A percentile compares a stretch with the other conserved stretches of the same genome.
Evolutionary conservation across 306 rosid genomes (phyloP).

Genomic region (Pterocarpus macrocarpus): DNA sequence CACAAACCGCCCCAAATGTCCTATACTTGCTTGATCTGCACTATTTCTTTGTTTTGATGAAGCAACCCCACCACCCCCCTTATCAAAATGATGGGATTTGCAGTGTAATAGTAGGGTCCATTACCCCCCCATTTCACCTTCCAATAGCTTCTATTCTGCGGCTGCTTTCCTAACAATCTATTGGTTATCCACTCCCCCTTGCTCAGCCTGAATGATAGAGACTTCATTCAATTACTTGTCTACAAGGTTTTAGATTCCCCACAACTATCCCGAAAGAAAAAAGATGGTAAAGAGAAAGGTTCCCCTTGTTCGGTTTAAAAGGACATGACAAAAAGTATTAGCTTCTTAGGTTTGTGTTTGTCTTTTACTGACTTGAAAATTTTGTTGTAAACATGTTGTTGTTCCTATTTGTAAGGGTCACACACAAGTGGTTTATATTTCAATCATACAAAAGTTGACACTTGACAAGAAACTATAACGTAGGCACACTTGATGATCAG

Average conservation of each 20-base stretch:
- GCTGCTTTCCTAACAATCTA: constrained; percentile 60
- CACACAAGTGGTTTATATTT: neutral
- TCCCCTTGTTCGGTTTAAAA: constrained; percentile 40
- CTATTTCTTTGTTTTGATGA: constrained; percentile 76
- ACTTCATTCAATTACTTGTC: constrained; percentile 13
- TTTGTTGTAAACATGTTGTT: constrained; percentile 8
- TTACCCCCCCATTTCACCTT: constrained; percentile 47
- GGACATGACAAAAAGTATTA: constrained; percentile 47
- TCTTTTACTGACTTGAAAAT: constrained; percentile 40
- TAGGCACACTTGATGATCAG: neutral
- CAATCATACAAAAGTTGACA: constrained; percentile 38
- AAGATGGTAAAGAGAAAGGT: constrained; percentile 7
- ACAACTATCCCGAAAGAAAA: neutral
- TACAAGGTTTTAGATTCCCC: no score
- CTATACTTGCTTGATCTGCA: constrained; percentile 73
- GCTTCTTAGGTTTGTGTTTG: constrained; percentile 42
- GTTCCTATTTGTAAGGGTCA: constrained; percentile 30
- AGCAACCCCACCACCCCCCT: constrained; percentile 81
- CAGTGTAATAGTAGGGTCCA: constrained; percentile 46
- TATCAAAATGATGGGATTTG: constrained; percentile 53
- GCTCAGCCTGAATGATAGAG: constrained; percentile 47
- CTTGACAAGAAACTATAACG: constrained; percentile 32
- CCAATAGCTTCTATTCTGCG: constrained; percentile 57
- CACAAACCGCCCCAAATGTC: constrained; percentile 91
- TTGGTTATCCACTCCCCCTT: constrained; percentile 53